Evolutionary conservation across 2,329 filamentous ascomycete species (phyloP).

Genomic region (Aspergillus phoenicis): DNA sequence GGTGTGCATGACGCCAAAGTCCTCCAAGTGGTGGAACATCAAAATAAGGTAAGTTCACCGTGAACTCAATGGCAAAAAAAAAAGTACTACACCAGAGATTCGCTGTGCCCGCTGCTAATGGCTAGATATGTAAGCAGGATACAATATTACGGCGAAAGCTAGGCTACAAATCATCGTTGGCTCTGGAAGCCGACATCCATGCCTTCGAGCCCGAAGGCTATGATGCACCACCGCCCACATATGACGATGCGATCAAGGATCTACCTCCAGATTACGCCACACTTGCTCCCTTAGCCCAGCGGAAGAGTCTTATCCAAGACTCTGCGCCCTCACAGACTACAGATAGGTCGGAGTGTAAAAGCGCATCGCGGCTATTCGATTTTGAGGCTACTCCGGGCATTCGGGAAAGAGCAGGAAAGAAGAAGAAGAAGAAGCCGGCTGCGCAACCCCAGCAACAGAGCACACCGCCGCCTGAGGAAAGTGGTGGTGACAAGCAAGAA

Average conservation of each 20-base stretch:
- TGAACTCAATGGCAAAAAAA: not conserved
- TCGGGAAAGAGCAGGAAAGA: constrained; percentile 36
- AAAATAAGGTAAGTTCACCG: not conserved
- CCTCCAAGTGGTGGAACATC: not conserved
- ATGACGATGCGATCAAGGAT: constrained; percentile 36
- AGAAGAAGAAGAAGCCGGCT: constrained; percentile 33
- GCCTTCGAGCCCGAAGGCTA: constrained; percentile 23
- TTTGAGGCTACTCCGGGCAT: constrained; percentile 28
- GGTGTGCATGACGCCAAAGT: not conserved
- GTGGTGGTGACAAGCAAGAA: constrained; percentile 22
- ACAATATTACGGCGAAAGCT: constrained; percentile 1
- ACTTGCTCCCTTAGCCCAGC: constrained; percentile 31
- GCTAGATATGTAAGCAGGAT: not conserved
- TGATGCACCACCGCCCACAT: constrained; percentile 34
- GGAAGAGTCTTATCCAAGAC: constrained; percentile 17
- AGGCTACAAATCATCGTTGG: constrained; percentile 2
- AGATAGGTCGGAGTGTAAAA: constrained; percentile 9
- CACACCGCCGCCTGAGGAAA: constrained; percentile 23
- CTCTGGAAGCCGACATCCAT: constrained; percentile 18
- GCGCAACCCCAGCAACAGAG: constrained; percentile 20
- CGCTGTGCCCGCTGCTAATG: not conserved
- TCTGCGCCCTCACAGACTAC: constrained; percentile 11
- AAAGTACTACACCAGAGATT: not conserved
- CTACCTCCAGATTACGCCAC: constrained; percentile 38
- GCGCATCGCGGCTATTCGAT: constrained; percentile 25